Evolutionary conservation across 345 rosid genomes (phyloP).

Genomic region (Boechera stricta): DNA sequence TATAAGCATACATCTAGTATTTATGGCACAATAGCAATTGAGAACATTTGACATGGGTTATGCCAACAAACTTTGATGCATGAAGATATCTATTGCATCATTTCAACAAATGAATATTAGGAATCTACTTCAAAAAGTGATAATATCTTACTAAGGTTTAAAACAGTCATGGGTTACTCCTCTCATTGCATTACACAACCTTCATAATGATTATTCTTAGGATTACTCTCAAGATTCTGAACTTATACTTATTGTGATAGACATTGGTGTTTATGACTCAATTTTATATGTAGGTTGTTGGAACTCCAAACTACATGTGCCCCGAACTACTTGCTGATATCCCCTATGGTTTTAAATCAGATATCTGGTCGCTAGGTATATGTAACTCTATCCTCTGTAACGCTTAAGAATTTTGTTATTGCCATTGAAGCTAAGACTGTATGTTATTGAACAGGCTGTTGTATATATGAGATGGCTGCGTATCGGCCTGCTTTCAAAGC

Average conservation of each 20-base stretch:
- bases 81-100: not conserved
- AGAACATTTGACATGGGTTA: not conserved
- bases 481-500: conserved; percentile 98
- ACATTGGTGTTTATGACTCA: conserved; percentile 37
- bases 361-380: conserved; percentile 98
- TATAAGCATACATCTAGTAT: not conserved
- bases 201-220: not conserved
- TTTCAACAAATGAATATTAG: not conserved
- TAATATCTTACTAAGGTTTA: not conserved
- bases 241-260: conserved; percentile 4
- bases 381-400: conserved; percentile 1
- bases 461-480: conserved; percentile 99
- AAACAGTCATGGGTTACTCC: not conserved
- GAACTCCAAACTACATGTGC: conserved; percentile 99
- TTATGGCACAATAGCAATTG: not conserved
- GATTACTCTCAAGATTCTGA: conserved; percentile 20
- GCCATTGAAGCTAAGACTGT: conserved; percentile 37
- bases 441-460: conserved; percentile 77
- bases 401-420: conserved; percentile 15
- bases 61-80: conserved; percentile 3
- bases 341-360: conserved; percentile 98
- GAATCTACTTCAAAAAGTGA: not conserved
- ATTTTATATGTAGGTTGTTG: conserved; percentile 78
- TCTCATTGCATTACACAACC: not conserved
- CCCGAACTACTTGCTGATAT: conserved; percentile 98